Percentiles rank a stretch among this genome's conserved stretches.
Evolutionary conservation across 2,329 filamentous ascomycete genomes (phyloP).

Genomic region (Tolypocladium capitatum): DNA sequence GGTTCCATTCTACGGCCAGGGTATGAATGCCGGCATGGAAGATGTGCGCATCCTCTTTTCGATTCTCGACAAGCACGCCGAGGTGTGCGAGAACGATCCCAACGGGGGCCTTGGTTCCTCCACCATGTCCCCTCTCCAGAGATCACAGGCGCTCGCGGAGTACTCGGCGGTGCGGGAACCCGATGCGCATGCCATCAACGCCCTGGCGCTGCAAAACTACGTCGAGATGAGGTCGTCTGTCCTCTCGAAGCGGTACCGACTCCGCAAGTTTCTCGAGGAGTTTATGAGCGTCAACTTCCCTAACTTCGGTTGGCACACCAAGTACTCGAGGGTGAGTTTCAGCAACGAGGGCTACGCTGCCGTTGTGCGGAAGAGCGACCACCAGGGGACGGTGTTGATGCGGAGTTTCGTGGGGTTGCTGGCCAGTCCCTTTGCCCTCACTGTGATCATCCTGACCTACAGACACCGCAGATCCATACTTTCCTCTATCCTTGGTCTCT

Average conservation of each 20-base stretch:
- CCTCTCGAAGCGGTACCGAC: conserved; percentile 58
- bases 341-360: conserved; percentile 85
- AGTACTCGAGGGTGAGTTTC: conserved; percentile 87
- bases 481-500: not conserved
- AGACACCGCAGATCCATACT: conserved; percentile 12
- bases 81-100: conserved; percentile 29
- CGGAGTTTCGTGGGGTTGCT: conserved; percentile 25
- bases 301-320: conserved; percentile 72
- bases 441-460: conserved; percentile 12
- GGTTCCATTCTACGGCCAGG: conserved; percentile 97
- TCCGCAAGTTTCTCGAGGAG: conserved; percentile 82
- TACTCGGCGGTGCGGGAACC: conserved; percentile 63
- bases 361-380: conserved; percentile 55
- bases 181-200: conserved; percentile 83
- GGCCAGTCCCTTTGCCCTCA: conserved; percentile 16
- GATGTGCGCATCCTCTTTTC: conserved; percentile 83
- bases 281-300: conserved; percentile 65
- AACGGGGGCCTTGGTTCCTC: conserved; percentile 18
- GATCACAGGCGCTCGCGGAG: conserved; percentile 51
- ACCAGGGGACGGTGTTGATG: conserved; percentile 52
- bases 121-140: conserved; percentile 39
- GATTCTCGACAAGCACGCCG: conserved; percentile 56
- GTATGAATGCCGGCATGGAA: conserved; percentile 93
- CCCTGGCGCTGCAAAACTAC: conserved; percentile 84
- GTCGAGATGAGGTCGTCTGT: conserved; percentile 86